Evolutionary conservation across 805 yeast genomes (phyloP).

Genomic region (Scheffersomyces stipitis): DNA sequence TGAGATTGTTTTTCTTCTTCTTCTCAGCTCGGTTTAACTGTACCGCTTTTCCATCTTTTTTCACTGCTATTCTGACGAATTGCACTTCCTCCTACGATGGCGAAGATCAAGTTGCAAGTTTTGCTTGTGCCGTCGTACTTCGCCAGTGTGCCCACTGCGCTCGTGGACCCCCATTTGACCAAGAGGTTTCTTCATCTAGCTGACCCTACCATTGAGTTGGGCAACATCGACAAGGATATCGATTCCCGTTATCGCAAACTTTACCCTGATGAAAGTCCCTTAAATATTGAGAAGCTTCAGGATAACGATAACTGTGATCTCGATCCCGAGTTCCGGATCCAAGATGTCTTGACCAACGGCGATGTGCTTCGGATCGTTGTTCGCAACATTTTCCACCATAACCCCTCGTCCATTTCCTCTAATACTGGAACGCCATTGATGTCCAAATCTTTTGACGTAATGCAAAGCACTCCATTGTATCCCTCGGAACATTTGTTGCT

Average conservation of each 20-base stretch:
- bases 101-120: slow-evolving; percentile 35
- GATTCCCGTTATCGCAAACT: slow-evolving; percentile 55
- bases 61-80: too few relatives aligned
- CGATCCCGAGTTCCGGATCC: slow-evolving; percentile 71
- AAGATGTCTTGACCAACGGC: slow-evolving; percentile 56
- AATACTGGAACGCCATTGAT: slow-evolving; percentile 1
- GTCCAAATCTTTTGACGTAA: slow-evolving; percentile 3
- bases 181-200: slow-evolving; percentile 66
- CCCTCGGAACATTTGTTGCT: too few relatives aligned
- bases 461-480: slow-evolving; percentile 9
- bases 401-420: slow-evolving; percentile 1
- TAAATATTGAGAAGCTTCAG: slow-evolving; percentile 62
- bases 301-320: slow-evolving; percentile 69
- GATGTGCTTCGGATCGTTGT: slow-evolving; percentile 37
- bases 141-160: slow-evolving; percentile 18
- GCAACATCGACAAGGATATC: slow-evolving; percentile 54
- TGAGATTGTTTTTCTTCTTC: too few relatives aligned
- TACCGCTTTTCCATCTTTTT: too few relatives aligned
- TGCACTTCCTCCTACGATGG: slow-evolving; percentile 9
- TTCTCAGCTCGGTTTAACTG: too few relatives aligned
- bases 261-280: slow-evolving; percentile 60
- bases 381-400: slow-evolving; percentile 18
- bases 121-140: slow-evolving; percentile 30
- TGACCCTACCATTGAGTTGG: slow-evolving; percentile 44
- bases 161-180: slow-evolving; percentile 22